Conservation (phyloP, 768 basidiomycete genomes). For the Tubosaeta brunneosetosa region DNA sequence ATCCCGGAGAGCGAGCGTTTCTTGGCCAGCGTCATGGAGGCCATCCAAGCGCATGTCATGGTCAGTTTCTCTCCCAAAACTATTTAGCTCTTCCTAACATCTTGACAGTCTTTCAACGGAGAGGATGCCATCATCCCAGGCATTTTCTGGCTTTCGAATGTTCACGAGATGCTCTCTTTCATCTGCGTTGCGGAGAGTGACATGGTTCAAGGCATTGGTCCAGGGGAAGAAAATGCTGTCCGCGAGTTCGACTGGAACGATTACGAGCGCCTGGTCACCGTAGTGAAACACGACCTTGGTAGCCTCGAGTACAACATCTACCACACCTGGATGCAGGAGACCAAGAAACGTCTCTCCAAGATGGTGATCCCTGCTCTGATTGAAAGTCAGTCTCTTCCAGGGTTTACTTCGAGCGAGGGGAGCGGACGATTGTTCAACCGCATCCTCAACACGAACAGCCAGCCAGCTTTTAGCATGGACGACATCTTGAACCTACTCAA, state of each 20-base stretch:
- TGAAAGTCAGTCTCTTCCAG: constrained; percentile 95
- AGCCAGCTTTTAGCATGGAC: constrained; percentile 96
- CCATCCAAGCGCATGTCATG: constrained; percentile 96
- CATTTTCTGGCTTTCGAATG: constrained; percentile 99
- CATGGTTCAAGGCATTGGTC: constrained; percentile 96
- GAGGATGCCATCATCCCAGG: constrained; percentile 96
- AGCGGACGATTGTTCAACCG: constrained; percentile 92
- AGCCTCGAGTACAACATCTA: constrained; percentile 99
- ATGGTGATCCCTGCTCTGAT: constrained; percentile 99
- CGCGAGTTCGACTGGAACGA: constrained; percentile 95
- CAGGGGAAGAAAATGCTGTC: constrained; percentile 87
- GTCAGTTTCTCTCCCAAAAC: constrained; percentile 43
- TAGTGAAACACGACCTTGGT: constrained; percentile 98
- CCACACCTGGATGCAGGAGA: constrained; percentile 98
- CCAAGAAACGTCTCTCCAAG: constrained; percentile 91
- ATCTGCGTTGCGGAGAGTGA: constrained; percentile 99
- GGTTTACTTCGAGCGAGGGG: constrained; percentile 94
- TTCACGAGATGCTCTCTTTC: constrained; percentile 98
- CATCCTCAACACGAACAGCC: constrained; percentile 76
- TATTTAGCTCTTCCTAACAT: constrained; percentile 4
- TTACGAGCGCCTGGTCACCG: constrained; percentile 94
- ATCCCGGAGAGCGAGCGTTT: constrained; percentile 97
- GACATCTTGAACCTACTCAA: constrained; percentile 95
- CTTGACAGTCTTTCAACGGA: constrained; percentile 70
- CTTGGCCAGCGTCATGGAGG: constrained; percentile 98